Base-by-base conservation (phyloP, 2,329 filamentous ascomycete species). In the Aspergillus alliaceus region DNA sequence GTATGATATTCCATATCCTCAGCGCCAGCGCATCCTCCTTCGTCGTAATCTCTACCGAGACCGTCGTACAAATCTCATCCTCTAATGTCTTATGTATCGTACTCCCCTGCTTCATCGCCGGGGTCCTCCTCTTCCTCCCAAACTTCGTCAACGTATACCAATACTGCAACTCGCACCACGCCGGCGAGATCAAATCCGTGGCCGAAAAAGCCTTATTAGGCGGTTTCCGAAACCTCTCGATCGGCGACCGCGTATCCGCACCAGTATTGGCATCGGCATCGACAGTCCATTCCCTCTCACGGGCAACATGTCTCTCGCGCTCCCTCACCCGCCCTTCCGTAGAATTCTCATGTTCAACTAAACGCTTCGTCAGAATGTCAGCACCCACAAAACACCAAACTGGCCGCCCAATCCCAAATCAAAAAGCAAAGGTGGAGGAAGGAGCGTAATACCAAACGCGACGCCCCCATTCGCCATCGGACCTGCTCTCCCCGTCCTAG, bases 111-210 rank as follows among this genome's bases (percentile, higher is more conserved):
- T 87, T 88, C 95, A 99, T 99, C 0, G 91, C 91, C 2, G 84
- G 75, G 0, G 93, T 98, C 32, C 81, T 81, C 53, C 84, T 88
- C 70, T 90, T 93, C 56, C 84, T 85, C 1, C 93, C 95, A 68
- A 88, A 85, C 54, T 85, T 87, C 3, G 87, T 90, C 54, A 99
- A 81, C 0, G 86, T 90, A 75, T 96, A 97, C 80, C 87, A 92
- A 68, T 96, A 96, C 72, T 98, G 93, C 58, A 98, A 74, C 74
- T 99, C 93, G 72, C 95, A 99, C 95, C 95, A 99, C 7, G 93
- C 88, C 2, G 93, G 93, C 1, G 91, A 89, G 0, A 93, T 86
- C 24, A 98, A 77, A 72, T 99, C 95, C 2, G 90, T 92, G 1
- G 98, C 95, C 0, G 90, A 91, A 7, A 98, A 82, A 0, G 90